Base-by-base conservation (phyloP, 2,329 filamentous ascomycete species). In the Penicillium sp. region DNA sequence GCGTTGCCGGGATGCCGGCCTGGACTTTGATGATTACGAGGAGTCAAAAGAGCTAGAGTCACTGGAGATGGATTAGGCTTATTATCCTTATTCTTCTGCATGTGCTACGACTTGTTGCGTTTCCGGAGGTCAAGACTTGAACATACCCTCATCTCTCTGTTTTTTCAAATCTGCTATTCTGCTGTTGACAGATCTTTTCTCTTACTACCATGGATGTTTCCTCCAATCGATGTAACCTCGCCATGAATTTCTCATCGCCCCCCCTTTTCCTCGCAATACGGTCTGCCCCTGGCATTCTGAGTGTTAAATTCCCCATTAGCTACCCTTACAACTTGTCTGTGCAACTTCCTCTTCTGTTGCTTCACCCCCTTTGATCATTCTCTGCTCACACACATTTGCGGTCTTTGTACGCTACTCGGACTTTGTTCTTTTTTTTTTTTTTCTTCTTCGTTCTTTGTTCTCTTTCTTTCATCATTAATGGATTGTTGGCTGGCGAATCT, bases 21-120 rank as follows among this genome's bases (percentile, higher is more conserved):
- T 79, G 7, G 74, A 77, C n/a, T 79, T 78, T 53, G 75, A 78
- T n/a, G 78, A 80, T 57, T 79, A 78, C 47, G 76, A 79, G 23
- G 75, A 78, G 25, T 68, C 74, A 11, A 76, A 77, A 52, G 72
- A 75, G 41, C 64, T 78, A 31, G 72, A 75, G 52, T 66, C 67
- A 31, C 60, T 72, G n/a, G 71, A 74, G 25, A 60, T 74, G 46
- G 72, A 75, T 49, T 72, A 74, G 54, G 63, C 50, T 46, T 60
- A 11, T 43, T 13, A 23, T 48, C 53, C 38, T 31, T 39, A 38
- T 62, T 58, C 49, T 58, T 56, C 53, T 64, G 58, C 57, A 71
- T 62, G 69, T 66, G 65, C 64, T 64, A 69, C 61, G 68, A 71
- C 55, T 57, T 57, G 49, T 60, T 67, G 58, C 47, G 49, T 62